A percentile compares a stretch with the other conserved stretches of the same genome.
Evolutionary conservation across 805 yeast species (phyloP).

Genomic region (Kuraishia floccosa): DNA sequence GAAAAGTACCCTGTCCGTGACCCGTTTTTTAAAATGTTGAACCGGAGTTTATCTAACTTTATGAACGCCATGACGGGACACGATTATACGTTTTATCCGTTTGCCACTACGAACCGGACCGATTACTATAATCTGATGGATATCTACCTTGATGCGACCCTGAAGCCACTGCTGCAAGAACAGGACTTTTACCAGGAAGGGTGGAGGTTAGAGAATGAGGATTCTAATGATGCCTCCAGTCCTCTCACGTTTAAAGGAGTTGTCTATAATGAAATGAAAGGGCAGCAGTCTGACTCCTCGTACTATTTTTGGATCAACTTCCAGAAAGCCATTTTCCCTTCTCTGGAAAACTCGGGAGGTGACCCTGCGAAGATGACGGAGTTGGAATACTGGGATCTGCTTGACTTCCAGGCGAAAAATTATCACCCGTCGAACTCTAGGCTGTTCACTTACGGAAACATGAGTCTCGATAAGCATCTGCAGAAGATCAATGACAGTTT

Average conservation of each 20-base stretch:
- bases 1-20: constrained; percentile 86
- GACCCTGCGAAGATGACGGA: constrained; percentile 77
- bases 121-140: constrained; percentile 79
- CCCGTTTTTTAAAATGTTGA: constrained; percentile 96
- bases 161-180: constrained; percentile 65
- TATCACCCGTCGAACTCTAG: constrained; percentile 89
- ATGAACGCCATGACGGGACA: constrained; percentile 99
- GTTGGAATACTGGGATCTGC: constrained; percentile 61
- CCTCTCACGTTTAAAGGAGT: constrained; percentile 85
- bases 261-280: constrained; percentile 97
- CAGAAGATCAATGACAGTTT: constrained; percentile 41
- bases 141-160: constrained; percentile 81
- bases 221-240: constrained; percentile 40
- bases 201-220: constrained; percentile 83
- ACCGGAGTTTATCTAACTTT: constrained; percentile 86
- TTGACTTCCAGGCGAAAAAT: constrained; percentile 60
- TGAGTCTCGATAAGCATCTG: constrained; percentile 53
- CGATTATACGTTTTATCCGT: constrained; percentile 92
- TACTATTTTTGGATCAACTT: constrained; percentile 78
- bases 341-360: constrained; percentile 87
- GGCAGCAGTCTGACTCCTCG: constrained; percentile 83
- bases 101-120: constrained; percentile 80
- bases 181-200: constrained; percentile 94
- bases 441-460: constrained; percentile 80
- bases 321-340: constrained; percentile 75